Conservation (phyloP, 1,284 basidiomycete species). For the Somion occarium region DNA sequence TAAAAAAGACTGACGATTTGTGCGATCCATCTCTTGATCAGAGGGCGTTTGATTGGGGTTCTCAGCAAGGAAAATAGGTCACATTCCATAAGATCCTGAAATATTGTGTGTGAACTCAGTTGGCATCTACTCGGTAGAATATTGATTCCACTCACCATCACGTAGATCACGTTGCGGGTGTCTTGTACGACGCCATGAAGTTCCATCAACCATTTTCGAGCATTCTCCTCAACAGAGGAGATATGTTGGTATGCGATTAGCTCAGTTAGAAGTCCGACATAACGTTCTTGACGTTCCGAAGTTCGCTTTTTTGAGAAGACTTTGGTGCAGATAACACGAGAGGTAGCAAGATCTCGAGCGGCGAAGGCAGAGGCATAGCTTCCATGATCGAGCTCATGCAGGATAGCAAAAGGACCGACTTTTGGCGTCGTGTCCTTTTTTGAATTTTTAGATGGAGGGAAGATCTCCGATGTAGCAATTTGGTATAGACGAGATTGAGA, state of each 20-base stretch:
- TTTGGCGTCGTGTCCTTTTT: not conserved
- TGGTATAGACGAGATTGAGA: not conserved
- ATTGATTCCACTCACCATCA: constrained; percentile 27
- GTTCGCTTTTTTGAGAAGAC: constrained; percentile 18
- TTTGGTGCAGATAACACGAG: constrained; percentile 22
- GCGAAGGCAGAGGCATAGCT: constrained; percentile 23
- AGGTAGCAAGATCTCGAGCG: constrained; percentile 21
- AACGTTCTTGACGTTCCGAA: constrained; percentile 8
- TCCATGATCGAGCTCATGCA: constrained; percentile 22
- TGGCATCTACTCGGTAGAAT: too few relatives aligned
- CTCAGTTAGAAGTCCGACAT: constrained; percentile 20
- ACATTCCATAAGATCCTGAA: constrained; percentile 30
- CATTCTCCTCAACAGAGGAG: constrained; percentile 17
- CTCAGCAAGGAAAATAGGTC: constrained; percentile 25
- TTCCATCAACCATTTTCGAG: constrained; percentile 28
- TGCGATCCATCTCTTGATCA: constrained; percentile 39
- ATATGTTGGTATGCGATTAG: constrained; percentile 28
- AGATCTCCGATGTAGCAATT: not conserved
- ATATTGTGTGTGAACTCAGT: too few relatives aligned
- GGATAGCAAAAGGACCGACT: constrained; percentile 26
- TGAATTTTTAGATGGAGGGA: not conserved
- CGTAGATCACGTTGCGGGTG: constrained; percentile 21
- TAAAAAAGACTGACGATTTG: constrained; percentile 37
- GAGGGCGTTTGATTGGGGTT: constrained; percentile 12
- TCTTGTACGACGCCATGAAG: constrained; percentile 29